Percentiles rank a stretch among this genome's conserved stretches.
Evolutionary conservation across 768 basidiomycete species (phyloP).

Genomic region (Mycena galopus): DNA sequence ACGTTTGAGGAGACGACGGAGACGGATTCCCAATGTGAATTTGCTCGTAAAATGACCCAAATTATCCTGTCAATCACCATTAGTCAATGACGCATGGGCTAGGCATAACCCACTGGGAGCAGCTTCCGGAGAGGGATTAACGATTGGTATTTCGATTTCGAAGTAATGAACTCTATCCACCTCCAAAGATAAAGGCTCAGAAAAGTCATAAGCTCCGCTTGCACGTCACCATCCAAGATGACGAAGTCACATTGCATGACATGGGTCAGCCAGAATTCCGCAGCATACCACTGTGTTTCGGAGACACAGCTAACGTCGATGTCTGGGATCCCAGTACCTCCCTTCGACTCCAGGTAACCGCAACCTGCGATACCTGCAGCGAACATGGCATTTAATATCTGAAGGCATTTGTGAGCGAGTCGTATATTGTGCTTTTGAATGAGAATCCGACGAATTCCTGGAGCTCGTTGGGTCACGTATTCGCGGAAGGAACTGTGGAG

Average conservation of each 20-base stretch:
- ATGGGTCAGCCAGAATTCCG: not conserved
- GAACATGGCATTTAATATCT: not conserved
- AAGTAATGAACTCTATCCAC: not conserved
- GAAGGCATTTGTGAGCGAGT: not conserved
- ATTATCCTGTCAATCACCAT: not conserved
- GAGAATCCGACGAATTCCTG: not conserved
- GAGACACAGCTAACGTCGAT: not conserved
- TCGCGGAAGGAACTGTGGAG: conserved; percentile 1
- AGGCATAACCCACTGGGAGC: not conserved
- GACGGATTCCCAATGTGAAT: not conserved
- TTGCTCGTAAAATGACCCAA: not conserved
- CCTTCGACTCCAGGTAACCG: not conserved
- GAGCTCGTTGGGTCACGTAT: not conserved
- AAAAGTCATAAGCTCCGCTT: not conserved
- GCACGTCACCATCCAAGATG: not conserved
- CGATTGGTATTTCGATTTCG: not conserved
- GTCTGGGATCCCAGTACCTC: not conserved
- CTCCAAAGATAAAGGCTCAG: not conserved
- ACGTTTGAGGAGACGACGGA: not conserved
- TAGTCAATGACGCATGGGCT: not conserved
- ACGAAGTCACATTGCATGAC: not conserved
- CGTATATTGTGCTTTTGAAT: not conserved
- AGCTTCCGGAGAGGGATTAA: not conserved
- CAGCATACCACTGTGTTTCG: not conserved
- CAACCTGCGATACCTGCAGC: not conserved